phyloP scores from a whole-genome alignment of 1,139 yeast species.

The Candida sp. region DNA sequence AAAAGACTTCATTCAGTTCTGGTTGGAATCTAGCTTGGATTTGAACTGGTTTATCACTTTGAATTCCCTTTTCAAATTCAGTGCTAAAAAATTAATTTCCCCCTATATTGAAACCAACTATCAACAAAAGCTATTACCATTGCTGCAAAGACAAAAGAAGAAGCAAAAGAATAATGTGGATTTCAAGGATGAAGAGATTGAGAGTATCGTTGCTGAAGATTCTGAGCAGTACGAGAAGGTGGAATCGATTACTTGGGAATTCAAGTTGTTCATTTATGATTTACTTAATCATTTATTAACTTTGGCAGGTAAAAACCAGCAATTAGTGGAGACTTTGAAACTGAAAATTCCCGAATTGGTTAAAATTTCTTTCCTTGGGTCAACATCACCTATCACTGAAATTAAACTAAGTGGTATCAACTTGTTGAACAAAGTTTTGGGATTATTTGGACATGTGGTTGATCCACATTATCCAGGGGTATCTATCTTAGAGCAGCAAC shows the following conservation, averaged over 20 bases:
- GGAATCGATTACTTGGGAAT: constrained; percentile 72
- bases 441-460: constrained; percentile 52
- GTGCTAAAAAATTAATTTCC: constrained; percentile 36
- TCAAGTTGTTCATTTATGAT: constrained; percentile 58
- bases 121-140: constrained; percentile 41
- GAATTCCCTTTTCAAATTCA: constrained; percentile 33
- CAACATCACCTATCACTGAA: constrained; percentile 65
- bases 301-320: constrained; percentile 36
- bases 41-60: constrained; percentile 41
- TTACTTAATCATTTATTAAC: constrained; percentile 51
- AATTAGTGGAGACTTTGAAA: constrained; percentile 40
- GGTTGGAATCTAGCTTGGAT: constrained; percentile 39
- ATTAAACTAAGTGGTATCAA: constrained; percentile 66
- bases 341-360: constrained; percentile 67
- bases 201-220: constrained; percentile 36
- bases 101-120: constrained; percentile 37
- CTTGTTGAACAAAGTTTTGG: constrained; percentile 45
- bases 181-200: constrained; percentile 45
- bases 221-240: constrained; percentile 35
- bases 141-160: constrained; percentile 43
- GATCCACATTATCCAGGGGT: constrained; percentile 76
- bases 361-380: constrained; percentile 79
- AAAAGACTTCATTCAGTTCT: constrained; percentile 29
- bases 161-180: constrained; percentile 27
- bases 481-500: constrained; percentile 83